Base-by-base conservation (phyloP, 2,329 filamentous ascomycete species). In the Claviceps arundinis region DNA sequence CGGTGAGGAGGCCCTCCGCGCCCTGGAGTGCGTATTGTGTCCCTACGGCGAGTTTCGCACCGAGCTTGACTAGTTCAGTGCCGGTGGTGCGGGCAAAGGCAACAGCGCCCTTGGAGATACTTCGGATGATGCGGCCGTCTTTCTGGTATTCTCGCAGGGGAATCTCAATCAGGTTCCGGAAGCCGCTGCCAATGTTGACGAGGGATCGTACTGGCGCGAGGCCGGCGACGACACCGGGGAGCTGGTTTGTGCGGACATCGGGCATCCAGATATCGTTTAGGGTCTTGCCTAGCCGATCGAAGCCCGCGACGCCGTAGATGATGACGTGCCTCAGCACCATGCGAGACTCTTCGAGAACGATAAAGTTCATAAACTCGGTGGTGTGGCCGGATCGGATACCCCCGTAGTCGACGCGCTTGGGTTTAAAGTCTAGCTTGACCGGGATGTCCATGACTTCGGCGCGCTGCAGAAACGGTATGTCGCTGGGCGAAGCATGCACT, bases 301-400 rank as follows among this genome's bases (percentile, higher is more conserved):
- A 96, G 0, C 93, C 93, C 7, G 82, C 82, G 1, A 95, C 80
- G 30, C 94, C 93, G 59, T 97, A 96, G 38, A 97, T 81, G 59
- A 98, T 97, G 26, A 87, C 86, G 64, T 91, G 90, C 13, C 87
- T 81, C 50, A 98, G 77, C 6, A 85, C 80, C 76, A 98, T 86
- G 55, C 91, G 83, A 2, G 93, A 83, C 57, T 87, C 84, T 59
- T 98, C 93, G 1, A 98, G 78, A 14, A 91, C 87, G 57, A 98
- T 78, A 64, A 98, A 96, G 66, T 98, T 98, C 90, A 97, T 97
- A 62, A 98, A 95, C 65, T 98, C 93, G 0, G 89, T 95, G 0
- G 93, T 97, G 58, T 88, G 89, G 1, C 93, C 93, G 1, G 93
- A 96, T 26, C 90, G 83, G 3, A 98, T 77, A 3, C 90, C 90